A percentile compares a stretch with the other conserved stretches of the same genome.
These are phyloP conservation scores for Ormosia emarginata DNA, from an alignment of 306 rosid genomes.

Conservation along the genomic window DNA sequence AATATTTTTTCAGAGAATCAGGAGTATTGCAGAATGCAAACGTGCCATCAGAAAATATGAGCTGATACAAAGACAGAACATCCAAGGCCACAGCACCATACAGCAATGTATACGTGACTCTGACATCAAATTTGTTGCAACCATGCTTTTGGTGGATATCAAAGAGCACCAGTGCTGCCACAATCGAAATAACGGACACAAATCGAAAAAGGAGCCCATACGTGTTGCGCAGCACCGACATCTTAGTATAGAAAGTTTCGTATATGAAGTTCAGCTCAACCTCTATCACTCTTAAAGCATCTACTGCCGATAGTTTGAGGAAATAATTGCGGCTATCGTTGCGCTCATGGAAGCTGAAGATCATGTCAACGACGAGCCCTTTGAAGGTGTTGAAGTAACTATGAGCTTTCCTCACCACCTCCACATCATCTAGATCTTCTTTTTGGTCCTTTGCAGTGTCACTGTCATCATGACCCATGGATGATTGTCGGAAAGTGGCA, in stretches of 20 bases:
- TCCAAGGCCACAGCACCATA: constrained; percentile 48
- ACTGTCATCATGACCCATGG: too few species aligned
- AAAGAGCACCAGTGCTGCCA: constrained; percentile 23
- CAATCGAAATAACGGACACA: constrained; percentile 5
- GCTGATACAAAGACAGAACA: constrained; percentile 17
- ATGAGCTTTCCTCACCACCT: too few species aligned
- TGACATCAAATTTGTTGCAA: constrained; percentile 21
- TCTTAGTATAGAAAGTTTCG: constrained; percentile 47
- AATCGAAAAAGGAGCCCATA: not conserved
- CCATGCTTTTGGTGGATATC: constrained; percentile 2
- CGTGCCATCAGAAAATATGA: constrained; percentile 39
- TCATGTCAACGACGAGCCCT: too few species aligned
- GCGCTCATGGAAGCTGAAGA: too few species aligned
- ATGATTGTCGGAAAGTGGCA: too few species aligned
- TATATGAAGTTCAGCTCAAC: constrained; percentile 48
- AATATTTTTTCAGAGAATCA: not conserved
- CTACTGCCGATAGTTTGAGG: accelerated
- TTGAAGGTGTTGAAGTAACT: too few species aligned
- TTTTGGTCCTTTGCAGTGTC: too few species aligned
- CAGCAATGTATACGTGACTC: constrained; percentile 35
- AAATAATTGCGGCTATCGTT: too few species aligned
- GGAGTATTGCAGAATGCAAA: not conserved
- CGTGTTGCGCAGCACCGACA: not conserved
- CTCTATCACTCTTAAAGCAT: constrained; percentile 33
- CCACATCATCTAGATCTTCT: too few species aligned